phyloP scores from a whole-genome alignment of 2,329 filamentous ascomycete species.

The Coccinonectria pachysandricola region DNA sequence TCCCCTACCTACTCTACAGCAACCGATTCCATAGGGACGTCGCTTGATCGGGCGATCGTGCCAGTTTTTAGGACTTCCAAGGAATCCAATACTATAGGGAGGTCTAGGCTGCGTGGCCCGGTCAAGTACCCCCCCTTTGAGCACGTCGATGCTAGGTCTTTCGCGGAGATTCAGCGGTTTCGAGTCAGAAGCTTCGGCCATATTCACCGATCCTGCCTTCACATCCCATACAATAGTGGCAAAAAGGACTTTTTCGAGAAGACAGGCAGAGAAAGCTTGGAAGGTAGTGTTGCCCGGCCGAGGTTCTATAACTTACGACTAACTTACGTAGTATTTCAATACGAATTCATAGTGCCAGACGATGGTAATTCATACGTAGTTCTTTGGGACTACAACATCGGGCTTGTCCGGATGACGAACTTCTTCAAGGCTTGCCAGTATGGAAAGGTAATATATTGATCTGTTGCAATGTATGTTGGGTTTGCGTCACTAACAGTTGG shows the following conservation, averaged over 20 bases:
- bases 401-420: conserved; percentile 84
- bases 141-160: conserved; percentile 45
- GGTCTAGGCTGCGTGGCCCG: conserved; percentile 52
- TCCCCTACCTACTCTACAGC: conserved; percentile 8
- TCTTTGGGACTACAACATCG: conserved; percentile 97
- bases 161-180: conserved; percentile 50
- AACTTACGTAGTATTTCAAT: conserved; percentile 30
- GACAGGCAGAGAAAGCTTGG: conserved; percentile 79
- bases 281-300: conserved; percentile 60
- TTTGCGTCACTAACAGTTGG: conserved; percentile 7
- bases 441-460: conserved; percentile 56
- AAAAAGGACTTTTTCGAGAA: conserved; percentile 83
- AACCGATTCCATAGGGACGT: conserved; percentile 4
- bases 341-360: conserved; percentile 64
- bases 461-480: not conserved
- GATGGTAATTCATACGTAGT: conserved; percentile 60
- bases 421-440: conserved; percentile 89
- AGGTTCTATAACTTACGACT: too few relatives aligned
- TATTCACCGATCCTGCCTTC: conserved; percentile 53
- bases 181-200: conserved; percentile 54
- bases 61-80: conserved; percentile 27
- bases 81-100: conserved; percentile 36
- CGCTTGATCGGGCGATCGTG: conserved; percentile 6
- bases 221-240: conserved; percentile 89
- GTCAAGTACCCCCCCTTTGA: conserved; percentile 71